Percentiles rank a stretch among this genome's conserved stretches.
These are phyloP conservation scores for Emiliania huxleyi DNA, from an alignment of 78 protist genomes.

Conservation along the genomic window DNA sequence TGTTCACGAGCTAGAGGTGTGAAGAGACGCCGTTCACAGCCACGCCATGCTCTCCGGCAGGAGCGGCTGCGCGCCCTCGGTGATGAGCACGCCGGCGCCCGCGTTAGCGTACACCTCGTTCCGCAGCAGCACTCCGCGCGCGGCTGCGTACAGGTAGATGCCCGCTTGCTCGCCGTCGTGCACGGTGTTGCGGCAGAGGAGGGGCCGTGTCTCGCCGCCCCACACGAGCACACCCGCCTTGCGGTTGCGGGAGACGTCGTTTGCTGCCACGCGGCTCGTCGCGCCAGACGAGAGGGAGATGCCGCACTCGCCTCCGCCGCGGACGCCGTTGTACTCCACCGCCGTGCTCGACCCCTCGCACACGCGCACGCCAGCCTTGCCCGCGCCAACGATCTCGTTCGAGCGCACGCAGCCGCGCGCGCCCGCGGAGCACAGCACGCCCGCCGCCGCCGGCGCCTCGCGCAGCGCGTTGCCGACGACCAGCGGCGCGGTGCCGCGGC, in stretches of 20 bases:
- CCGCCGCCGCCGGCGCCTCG: not conserved
- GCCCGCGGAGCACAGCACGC: not conserved
- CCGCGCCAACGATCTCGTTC: not conserved
- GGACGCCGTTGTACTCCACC: not conserved
- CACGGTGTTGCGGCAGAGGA: not conserved
- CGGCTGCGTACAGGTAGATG: not conserved
- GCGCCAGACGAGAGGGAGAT: not conserved
- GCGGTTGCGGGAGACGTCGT: not conserved
- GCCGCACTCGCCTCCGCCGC: not conserved
- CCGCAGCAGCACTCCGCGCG: not conserved
- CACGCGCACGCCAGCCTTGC: not conserved
- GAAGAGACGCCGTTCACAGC: too few relatives aligned
- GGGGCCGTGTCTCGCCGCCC: not conserved
- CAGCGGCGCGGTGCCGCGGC: not conserved
- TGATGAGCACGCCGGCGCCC: conserved; percentile 10
- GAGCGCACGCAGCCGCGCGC: not conserved
- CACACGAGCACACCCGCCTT: not conserved
- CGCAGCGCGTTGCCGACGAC: not conserved
- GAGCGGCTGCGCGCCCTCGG: not conserved
- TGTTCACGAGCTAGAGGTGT: too few relatives aligned
- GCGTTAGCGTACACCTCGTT: not conserved
- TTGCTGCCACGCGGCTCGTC: not conserved
- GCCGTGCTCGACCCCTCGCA: not conserved
- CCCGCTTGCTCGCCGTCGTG: conserved; percentile 27
- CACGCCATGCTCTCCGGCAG: not conserved